Evolutionary conservation across 2,329 filamentous ascomycete genomes (phyloP), one percentile per base, ranked within the genome.

Genomic region (Uncinocarpus reesii): DNA sequence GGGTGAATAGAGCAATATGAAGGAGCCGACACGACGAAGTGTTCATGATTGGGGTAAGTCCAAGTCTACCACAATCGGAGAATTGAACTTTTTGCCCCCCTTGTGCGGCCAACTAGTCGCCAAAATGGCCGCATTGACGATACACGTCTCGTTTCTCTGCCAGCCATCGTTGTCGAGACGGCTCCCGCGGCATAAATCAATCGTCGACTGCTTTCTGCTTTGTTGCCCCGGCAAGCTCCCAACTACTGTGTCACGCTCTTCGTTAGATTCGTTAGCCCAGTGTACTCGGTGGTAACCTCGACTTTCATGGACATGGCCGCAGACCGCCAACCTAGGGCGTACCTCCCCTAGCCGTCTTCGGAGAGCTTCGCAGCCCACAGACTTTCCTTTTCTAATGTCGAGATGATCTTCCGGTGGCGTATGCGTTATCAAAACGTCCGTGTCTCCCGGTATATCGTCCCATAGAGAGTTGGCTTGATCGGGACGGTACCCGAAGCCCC

Each of bases 21-120:
- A 28, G 26, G 11, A 28, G 26, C 5, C 6, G 26, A 11, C 26
- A 11, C 26, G 11, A 28, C 26, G 11, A 6, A 28, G 26, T 24
- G 11, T 15, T 41, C n/a, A 41, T 4, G 11, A 28, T n/a, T 15
- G 6, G 35, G 82, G 81, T 52, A 92, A 68, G 55, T 88, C 79
- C 24, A 93, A 60, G 61, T 94, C 86, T 10, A 94, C 80, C n/a
- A 93, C 81, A 55, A 93, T 83, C 16, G 86, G 82, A 61, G 88
- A 85, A 64, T 89, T 80, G 65, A 84, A 80, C 52, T 66, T 72
- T 62, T 81, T 84, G 13, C 78, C 78, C 1, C 66, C 71, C 26
- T 50, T 58, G 53, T 83, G 79, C 42, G 81, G 81, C 65, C 78
- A 81, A 52, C 76, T 80, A 18, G 73, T 80, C 36, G 79, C 79